These are phyloP conservation scores for Ampelocalamus luodianensis DNA, from an alignment of 176 grass and related monocot genomes.

Conservation along the genomic window DNA sequence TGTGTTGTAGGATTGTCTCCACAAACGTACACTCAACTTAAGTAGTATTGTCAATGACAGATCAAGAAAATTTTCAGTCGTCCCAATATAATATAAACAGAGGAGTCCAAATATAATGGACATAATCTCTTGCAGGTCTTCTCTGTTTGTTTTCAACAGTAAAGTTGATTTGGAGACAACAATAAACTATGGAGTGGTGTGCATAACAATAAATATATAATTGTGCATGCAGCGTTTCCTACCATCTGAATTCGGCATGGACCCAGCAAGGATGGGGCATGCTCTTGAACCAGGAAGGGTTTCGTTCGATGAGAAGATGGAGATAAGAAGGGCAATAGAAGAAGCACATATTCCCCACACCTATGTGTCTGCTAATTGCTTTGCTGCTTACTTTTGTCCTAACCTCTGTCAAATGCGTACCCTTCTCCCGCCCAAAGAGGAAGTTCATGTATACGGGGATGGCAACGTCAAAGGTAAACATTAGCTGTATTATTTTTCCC, in stretches of 20 bases:
- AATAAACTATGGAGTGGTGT: too few species aligned
- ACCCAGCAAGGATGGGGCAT: conserved; percentile 55
- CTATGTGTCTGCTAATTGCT: conserved; percentile 61
- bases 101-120: too few species aligned
- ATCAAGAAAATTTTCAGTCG: too few species aligned
- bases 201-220: too few species aligned
- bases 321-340: conserved; percentile 57
- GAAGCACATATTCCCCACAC: conserved; percentile 61
- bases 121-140: too few species aligned
- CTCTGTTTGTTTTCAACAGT: too few species aligned
- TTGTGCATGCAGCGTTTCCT: conserved; percentile 51
- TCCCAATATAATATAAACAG: too few species aligned
- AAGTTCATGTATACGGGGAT: conserved; percentile 49
- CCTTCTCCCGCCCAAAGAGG: conserved; percentile 60
- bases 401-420: conserved; percentile 48
- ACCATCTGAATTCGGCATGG: conserved; percentile 73
- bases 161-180: too few species aligned
- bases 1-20: too few species aligned
- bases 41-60: too few species aligned
- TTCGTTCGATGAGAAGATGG: conserved; percentile 56
- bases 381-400: conserved; percentile 35
- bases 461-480: conserved; percentile 47
- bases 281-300: conserved; percentile 59
- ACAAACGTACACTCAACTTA: too few species aligned
- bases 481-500: too few species aligned